These are phyloP conservation scores for Trichoderma citrinoviride DNA, from an alignment of 2,329 filamentous ascomycete genomes.

Conservation along the genomic window DNA sequence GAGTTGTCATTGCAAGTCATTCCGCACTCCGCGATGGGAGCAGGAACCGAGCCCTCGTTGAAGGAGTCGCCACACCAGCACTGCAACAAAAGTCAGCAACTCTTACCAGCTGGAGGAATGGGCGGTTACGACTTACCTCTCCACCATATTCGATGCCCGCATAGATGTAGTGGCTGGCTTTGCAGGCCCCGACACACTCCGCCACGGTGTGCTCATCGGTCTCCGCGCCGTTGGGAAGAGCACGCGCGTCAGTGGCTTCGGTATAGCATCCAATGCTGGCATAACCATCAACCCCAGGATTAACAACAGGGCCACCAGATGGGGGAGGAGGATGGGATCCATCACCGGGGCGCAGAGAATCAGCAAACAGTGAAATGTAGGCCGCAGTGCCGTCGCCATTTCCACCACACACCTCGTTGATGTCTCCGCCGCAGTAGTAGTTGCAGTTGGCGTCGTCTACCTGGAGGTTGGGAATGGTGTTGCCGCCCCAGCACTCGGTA, in stretches of 20 bases:
- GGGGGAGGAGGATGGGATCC: constrained; percentile 26
- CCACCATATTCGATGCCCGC: constrained; percentile 42
- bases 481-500: constrained; percentile 55
- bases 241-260: constrained; percentile 34
- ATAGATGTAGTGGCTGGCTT: constrained; percentile 31
- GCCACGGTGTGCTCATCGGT: constrained; percentile 34
- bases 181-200: constrained; percentile 36
- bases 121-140: constrained; percentile 25
- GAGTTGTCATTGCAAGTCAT: constrained; percentile 40
- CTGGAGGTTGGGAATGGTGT: constrained; percentile 43
- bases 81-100: constrained; percentile 23
- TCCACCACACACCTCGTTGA: constrained; percentile 53
- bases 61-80: constrained; percentile 40
- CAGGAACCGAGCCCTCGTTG: constrained; percentile 30
- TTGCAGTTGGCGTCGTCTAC: constrained; percentile 50
- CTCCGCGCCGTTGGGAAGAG: constrained; percentile 31
- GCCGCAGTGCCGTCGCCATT: constrained; percentile 38
- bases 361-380: constrained; percentile 51
- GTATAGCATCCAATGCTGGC: constrained; percentile 41
- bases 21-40: constrained; percentile 33
- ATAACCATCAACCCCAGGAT: constrained; percentile 40
- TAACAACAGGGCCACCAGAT: constrained; percentile 32
- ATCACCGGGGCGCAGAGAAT: constrained; percentile 32
- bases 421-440: constrained; percentile 48
- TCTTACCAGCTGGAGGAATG: constrained; percentile 10